A percentile compares a stretch with the other conserved stretches of the same genome.
These are phyloP conservation scores for Forsythia viridissima DNA, from an alignment of 257 asterid species.

Conservation along the genomic window DNA sequence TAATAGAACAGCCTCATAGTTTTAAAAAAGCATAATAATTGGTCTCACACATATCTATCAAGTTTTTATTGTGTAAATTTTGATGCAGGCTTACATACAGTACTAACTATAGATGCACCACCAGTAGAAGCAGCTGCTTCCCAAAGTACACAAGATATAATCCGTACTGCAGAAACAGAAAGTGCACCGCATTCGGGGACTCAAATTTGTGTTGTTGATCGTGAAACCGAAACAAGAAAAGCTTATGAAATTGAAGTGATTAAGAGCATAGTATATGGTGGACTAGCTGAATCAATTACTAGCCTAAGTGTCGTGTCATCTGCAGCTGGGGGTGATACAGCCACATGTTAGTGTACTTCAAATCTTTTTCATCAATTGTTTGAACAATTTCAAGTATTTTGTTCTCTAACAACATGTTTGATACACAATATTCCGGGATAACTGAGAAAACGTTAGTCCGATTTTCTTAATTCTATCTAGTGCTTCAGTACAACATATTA, in stretches of 20 bases:
- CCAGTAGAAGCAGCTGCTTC: conserved; percentile 15
- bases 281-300: conserved; percentile 67
- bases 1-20: background rate
- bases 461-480: no score
- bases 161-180: conserved; percentile 26
- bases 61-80: conserved; percentile 12
- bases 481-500: no score
- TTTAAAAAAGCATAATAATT: no score
- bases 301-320: conserved; percentile 78
- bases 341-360: conserved; percentile 59
- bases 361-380: background rate
- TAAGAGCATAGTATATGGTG: conserved; percentile 79
- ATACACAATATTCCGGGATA: no score
- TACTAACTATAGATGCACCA: conserved; percentile 52
- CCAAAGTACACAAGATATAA: conserved; percentile 22
- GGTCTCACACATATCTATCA: background rate
- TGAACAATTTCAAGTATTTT: background rate
- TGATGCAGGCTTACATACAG: conserved; percentile 61
- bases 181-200: conserved; percentile 28
- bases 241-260: conserved; percentile 59
- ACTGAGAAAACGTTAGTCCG: no score
- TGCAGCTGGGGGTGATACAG: conserved; percentile 76
- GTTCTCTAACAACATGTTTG: background rate
- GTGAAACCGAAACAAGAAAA: conserved; percentile 39
- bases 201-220: conserved; percentile 29